phyloP scores from a whole-genome alignment of 202 grass and related monocot genomes.

The Setaria viridis region DNA sequence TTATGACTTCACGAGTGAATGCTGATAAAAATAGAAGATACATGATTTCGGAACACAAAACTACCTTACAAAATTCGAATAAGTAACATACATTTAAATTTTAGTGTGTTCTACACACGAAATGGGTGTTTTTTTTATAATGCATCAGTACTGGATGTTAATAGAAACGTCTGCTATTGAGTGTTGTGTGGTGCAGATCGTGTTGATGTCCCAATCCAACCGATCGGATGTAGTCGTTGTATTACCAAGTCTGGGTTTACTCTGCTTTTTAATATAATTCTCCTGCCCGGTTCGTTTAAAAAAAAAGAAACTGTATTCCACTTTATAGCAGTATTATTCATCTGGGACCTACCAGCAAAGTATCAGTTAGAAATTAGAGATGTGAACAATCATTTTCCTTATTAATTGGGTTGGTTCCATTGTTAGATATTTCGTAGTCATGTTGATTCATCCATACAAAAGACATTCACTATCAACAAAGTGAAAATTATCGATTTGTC shows the following conservation, averaged over 20 bases:
- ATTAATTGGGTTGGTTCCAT: neutral
- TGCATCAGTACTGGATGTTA: neutral
- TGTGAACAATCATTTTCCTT: neutral
- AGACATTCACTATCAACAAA: neutral
- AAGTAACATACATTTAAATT: neutral
- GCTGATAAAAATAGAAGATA: neutral
- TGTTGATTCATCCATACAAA: constrained; percentile 4
- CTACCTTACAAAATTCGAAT: neutral
- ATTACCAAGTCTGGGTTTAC: too few species aligned
- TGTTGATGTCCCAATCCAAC: too few species aligned
- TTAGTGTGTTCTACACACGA: neutral
- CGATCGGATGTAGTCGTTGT: too few species aligned
- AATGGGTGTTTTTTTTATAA: neutral
- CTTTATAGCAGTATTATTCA: neutral
- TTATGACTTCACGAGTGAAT: constrained; percentile 18
- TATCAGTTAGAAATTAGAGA: neutral
- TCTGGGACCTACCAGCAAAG: neutral
- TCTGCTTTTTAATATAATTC: too few species aligned
- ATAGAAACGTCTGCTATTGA: neutral
- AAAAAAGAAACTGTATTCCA: neutral
- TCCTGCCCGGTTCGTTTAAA: too few species aligned
- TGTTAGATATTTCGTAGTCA: neutral
- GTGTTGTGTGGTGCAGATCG: too few species aligned
- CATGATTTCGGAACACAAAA: neutral
- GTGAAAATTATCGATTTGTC: neutral